Conservation (phyloP, 306 rosid species). For the Oemleria cerasiformis region DNA sequence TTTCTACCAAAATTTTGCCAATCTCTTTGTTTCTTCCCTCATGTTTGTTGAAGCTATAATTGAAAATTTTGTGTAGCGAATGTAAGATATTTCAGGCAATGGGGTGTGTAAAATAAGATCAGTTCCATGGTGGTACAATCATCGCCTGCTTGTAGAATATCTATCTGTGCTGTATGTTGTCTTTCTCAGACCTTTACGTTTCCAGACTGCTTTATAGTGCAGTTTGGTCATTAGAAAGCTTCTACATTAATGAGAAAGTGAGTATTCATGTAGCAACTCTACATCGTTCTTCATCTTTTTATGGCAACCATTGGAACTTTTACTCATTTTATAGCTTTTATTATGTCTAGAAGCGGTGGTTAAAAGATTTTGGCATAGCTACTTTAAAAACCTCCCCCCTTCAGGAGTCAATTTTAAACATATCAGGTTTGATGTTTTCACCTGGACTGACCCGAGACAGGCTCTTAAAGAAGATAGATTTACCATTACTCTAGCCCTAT, state of each 20-base stretch:
- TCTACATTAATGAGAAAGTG: background rate
- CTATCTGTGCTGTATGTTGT: background rate
- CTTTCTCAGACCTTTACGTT: background rate
- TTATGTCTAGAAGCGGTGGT: background rate
- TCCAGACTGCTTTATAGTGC: background rate
- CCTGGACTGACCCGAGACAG: background rate
- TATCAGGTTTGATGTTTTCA: background rate
- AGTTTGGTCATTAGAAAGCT: conserved; percentile 4
- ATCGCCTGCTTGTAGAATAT: background rate
- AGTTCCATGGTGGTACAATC: background rate
- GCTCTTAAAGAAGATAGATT: background rate
- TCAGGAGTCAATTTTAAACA: background rate
- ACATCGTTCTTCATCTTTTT: background rate
- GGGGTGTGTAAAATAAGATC: background rate
- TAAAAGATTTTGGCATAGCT: background rate
- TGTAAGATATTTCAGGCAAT: background rate
- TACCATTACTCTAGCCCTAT: background rate
- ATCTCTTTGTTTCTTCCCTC: background rate
- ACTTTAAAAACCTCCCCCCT: no score
- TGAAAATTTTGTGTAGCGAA: conserved; percentile 1
- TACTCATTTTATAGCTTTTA: background rate
- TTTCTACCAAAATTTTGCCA: background rate
- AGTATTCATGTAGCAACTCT: background rate
- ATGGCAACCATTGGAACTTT: background rate
- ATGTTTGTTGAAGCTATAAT: background rate